Conservation (phyloP, 768 basidiomycete genomes). For the Leccinum pellstonianum region DNA sequence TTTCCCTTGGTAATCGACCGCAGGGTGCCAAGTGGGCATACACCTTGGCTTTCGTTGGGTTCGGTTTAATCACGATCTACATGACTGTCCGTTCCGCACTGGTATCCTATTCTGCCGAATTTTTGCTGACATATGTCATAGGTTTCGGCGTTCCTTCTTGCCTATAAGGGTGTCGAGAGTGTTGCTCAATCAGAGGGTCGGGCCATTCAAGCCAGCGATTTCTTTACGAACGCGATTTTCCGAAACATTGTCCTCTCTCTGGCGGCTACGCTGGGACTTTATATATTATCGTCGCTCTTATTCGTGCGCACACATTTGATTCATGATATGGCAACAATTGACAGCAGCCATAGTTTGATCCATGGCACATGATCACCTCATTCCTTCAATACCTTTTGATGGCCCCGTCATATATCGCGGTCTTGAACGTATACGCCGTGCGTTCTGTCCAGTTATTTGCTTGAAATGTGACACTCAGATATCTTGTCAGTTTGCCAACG, state of each 20-base stretch:
- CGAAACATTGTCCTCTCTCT: constrained; percentile 85
- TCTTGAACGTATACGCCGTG: constrained; percentile 88
- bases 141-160: constrained; percentile 78
- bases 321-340: not conserved
- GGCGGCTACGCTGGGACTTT: constrained; percentile 85
- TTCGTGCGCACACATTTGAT: constrained; percentile 59
- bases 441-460: constrained; percentile 6
- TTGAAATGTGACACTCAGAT: constrained; percentile 1
- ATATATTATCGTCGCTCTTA: constrained; percentile 76
- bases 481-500: constrained; percentile 67
- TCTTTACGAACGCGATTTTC: constrained; percentile 81
- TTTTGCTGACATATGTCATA: constrained; percentile 29
- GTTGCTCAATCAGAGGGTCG: constrained; percentile 48
- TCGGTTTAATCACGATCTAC: constrained; percentile 89
- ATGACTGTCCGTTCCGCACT: constrained; percentile 71
- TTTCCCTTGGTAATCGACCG: constrained; percentile 87
- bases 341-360: constrained; percentile 67
- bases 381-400: constrained; percentile 91
- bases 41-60: constrained; percentile 81
- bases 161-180: constrained; percentile 73
- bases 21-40: constrained; percentile 90
- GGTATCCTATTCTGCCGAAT: constrained; percentile 3
- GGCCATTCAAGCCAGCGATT: constrained; percentile 48
- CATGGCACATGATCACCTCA: constrained; percentile 98
- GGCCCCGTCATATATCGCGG: constrained; percentile 91